These are phyloP conservation scores for Artomyces pyxidatus DNA, from an alignment of 768 basidiomycete species.

Conservation along the genomic window DNA sequence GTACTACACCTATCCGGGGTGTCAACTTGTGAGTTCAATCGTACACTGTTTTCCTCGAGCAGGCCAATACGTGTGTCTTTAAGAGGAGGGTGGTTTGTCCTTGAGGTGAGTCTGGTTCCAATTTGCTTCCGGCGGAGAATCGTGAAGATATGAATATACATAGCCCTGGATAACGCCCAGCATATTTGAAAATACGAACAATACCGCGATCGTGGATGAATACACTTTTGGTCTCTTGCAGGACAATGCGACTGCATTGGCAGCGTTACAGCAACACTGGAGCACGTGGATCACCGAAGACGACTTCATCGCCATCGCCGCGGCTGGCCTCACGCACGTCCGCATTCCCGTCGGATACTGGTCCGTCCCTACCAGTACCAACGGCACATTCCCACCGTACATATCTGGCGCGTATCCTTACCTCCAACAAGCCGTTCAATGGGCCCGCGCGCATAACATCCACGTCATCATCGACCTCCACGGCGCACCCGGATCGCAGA, in stretches of 20 bases:
- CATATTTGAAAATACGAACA: conserved; percentile 55
- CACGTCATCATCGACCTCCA: conserved; percentile 74
- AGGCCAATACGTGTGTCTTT: conserved; percentile 56
- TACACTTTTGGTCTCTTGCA: conserved; percentile 52
- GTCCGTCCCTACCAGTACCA: conserved; percentile 63
- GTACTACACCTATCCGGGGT: conserved; percentile 39
- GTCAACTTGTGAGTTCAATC: conserved; percentile 53
- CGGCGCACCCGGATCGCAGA: conserved; percentile 54
- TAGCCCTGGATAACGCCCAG: conserved; percentile 79
- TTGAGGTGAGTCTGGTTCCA: too few relatives aligned
- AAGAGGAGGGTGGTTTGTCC: conserved; percentile 30
- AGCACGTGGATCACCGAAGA: conserved; percentile 61
- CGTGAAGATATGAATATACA: not conserved
- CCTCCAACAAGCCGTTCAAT: conserved; percentile 51
- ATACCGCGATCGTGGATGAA: conserved; percentile 50
- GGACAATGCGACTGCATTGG: conserved; percentile 33
- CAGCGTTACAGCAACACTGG: conserved; percentile 48
- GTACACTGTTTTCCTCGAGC: not conserved
- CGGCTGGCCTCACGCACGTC: conserved; percentile 65
- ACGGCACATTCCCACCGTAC: conserved; percentile 44
- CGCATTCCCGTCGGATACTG: conserved; percentile 71
- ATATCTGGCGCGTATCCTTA: conserved; percentile 61
- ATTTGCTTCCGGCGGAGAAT: too few relatives aligned
- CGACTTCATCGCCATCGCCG: conserved; percentile 57
- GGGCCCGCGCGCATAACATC: conserved; percentile 53